Conservation (phyloP, 1,139 yeast genomes). For the Wickerhamomyces sp. region DNA sequence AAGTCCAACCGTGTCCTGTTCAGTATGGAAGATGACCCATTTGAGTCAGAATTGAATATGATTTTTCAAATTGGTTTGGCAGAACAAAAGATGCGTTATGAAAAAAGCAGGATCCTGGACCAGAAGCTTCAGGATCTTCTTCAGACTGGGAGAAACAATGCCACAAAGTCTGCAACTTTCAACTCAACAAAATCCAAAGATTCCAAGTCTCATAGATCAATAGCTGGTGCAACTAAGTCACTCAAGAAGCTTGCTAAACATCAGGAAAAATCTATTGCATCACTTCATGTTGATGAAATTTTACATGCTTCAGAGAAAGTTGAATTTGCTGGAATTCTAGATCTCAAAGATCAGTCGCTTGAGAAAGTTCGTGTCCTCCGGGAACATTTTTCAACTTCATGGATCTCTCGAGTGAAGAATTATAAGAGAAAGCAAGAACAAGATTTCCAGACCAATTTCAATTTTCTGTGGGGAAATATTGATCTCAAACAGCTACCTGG, state of each 20-base stretch:
- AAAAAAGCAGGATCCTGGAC: slow-evolving; percentile 53
- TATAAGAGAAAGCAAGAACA: slow-evolving; percentile 38
- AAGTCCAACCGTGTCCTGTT: slow-evolving; percentile 43
- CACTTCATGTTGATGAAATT: background rate
- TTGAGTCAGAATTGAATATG: slow-evolving; percentile 72
- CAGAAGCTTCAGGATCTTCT: slow-evolving; percentile 21
- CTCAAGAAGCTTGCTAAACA: background rate
- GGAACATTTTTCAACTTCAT: slow-evolving; percentile 57
- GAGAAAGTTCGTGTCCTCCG: slow-evolving; percentile 25
- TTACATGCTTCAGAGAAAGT: background rate
- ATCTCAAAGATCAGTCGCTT: slow-evolving; percentile 2
- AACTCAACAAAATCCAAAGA: slow-evolving; percentile 1
- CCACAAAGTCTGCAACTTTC: slow-evolving; percentile 22
- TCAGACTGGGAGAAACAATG: slow-evolving; percentile 41
- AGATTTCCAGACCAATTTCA: slow-evolving; percentile 49
- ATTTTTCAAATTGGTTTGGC: slow-evolving; percentile 70
- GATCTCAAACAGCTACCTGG: slow-evolving; percentile 39
- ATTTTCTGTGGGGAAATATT: slow-evolving; percentile 45
- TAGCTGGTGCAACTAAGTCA: background rate
- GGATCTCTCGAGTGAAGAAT: slow-evolving; percentile 61
- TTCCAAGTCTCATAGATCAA: background rate
- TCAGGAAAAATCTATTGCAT: background rate
- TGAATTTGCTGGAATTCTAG: background rate
- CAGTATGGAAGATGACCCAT: slow-evolving; percentile 78
- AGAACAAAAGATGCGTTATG: slow-evolving; percentile 66